Base-by-base conservation (phyloP, 495 filamentous ascomycete genomes). In the Penicillium arizonense region DNA sequence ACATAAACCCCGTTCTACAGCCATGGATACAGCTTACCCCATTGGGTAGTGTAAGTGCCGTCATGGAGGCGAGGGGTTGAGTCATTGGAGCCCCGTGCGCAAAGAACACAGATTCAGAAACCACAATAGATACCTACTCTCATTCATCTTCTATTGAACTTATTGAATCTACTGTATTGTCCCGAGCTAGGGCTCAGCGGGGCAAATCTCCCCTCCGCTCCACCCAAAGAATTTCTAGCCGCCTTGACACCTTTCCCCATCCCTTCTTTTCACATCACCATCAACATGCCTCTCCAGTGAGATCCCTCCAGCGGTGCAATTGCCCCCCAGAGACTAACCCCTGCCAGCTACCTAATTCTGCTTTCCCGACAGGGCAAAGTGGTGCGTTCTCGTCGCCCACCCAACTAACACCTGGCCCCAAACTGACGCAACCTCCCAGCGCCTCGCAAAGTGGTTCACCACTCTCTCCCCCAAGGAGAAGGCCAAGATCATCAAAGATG, bases 401-500 rank as follows among this genome's bases (percentile, higher is more conserved):
- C 70, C 63, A 53, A 55, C 55, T 71, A 45, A 55, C 62, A 61
- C 55, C 62, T 50, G 51, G 50, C 54, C 39, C 47, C 62, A 47
- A 47, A 55, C 71, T 67, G 50, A 69, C 55, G 39, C 46, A 59
- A 55, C 40, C 39, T 44, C 53, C 47, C 40, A 98, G 95, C 91
- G 94, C 58, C 84, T 99, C 45, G 94, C 94, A 56, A 99, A 99
- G 79, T 99, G 94, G 95, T 99, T 97, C 78, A 96, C 93, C 38
- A 99, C 94, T 35, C 81, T 97, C 59, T 96, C 93, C 32, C 94
- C 94, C 48, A 97, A 89, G 77, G 94, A 99, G 70, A 99, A 97
- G 77, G 91, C 93, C 69, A 99, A 99, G 80, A 96, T 97, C 66
- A 88, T 99, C 81, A 97, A 97, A 74, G 95, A 99, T 82, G 94